These are phyloP conservation scores for Diaporthe humulicola DNA, from an alignment of 2,329 filamentous ascomycete genomes.

Conservation along the genomic window DNA sequence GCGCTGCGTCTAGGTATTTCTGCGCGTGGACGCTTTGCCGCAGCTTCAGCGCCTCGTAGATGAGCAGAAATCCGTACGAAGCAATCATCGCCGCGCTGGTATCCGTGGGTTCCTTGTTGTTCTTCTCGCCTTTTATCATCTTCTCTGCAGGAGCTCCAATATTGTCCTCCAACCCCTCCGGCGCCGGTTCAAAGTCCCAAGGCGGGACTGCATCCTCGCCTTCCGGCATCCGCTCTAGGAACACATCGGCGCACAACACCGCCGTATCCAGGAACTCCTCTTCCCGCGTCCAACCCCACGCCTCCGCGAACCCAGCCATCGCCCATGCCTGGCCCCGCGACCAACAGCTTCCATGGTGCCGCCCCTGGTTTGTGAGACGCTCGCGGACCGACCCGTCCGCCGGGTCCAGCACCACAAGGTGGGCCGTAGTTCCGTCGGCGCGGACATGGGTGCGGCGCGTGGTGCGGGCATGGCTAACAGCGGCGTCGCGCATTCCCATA, in stretches of 20 bases:
- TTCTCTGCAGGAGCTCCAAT: background rate
- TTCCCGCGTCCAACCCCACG: slow-evolving; percentile 60
- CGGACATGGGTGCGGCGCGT: slow-evolving; percentile 56
- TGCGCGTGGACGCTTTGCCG: slow-evolving; percentile 40
- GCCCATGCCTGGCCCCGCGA: slow-evolving; percentile 63
- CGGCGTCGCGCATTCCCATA: slow-evolving; percentile 49
- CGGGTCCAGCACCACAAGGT: slow-evolving; percentile 43
- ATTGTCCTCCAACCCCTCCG: slow-evolving; percentile 42
- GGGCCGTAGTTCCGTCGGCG: slow-evolving; percentile 52
- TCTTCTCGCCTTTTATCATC: background rate
- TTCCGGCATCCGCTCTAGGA: slow-evolving; percentile 54
- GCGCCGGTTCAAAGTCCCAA: slow-evolving; percentile 60
- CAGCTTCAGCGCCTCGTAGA: slow-evolving; percentile 47
- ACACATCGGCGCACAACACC: slow-evolving; percentile 58
- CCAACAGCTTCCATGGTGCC: slow-evolving; percentile 59
- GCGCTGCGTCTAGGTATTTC: slow-evolving; percentile 46
- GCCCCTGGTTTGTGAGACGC: slow-evolving; percentile 62
- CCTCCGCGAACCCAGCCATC: slow-evolving; percentile 61
- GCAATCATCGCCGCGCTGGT: slow-evolving; percentile 56
- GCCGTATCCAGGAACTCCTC: slow-evolving; percentile 57
- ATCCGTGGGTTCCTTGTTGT: slow-evolving; percentile 47
- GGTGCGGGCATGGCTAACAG: slow-evolving; percentile 55
- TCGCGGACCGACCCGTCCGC: slow-evolving; percentile 53
- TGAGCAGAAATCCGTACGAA: slow-evolving; percentile 49
- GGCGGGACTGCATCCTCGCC: slow-evolving; percentile 53